phyloP scores from a whole-genome alignment of 1,139 yeast species.

The Pichia sp. region DNA sequence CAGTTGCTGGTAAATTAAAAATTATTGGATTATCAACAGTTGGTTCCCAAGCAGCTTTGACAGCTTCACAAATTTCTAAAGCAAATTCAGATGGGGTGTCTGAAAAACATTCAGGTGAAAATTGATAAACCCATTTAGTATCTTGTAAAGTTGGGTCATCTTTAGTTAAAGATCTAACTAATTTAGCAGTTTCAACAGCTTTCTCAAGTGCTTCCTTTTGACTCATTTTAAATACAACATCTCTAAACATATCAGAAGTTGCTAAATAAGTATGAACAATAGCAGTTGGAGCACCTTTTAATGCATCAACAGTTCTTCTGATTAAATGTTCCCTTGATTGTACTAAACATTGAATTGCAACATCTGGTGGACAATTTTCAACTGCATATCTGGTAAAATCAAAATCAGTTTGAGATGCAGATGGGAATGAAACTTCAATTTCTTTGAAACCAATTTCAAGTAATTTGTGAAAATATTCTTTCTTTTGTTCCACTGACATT shows the following conservation, averaged over 20 bases:
- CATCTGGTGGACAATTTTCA: slow-evolving; percentile 90
- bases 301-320: slow-evolving; percentile 80
- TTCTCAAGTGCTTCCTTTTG: slow-evolving; percentile 70
- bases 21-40: slow-evolving; percentile 76
- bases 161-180: slow-evolving; percentile 79
- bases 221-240: slow-evolving; percentile 83
- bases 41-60: slow-evolving; percentile 89
- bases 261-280: slow-evolving; percentile 90
- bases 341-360: slow-evolving; percentile 81
- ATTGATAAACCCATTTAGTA: slow-evolving; percentile 86
- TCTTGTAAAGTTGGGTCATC: slow-evolving; percentile 70
- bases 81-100: slow-evolving; percentile 86
- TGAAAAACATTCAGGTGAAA: slow-evolving; percentile 91
- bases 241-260: slow-evolving; percentile 84
- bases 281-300: slow-evolving; percentile 85
- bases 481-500: slow-evolving; percentile 86
- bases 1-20: slow-evolving; percentile 97
- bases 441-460: slow-evolving; percentile 93
- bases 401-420: slow-evolving; percentile 93
- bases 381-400: slow-evolving; percentile 93
- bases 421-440: slow-evolving; percentile 94
- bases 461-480: slow-evolving; percentile 77
- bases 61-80: slow-evolving; percentile 89
- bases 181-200: slow-evolving; percentile 77
- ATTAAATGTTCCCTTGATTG: slow-evolving; percentile 91